These are phyloP conservation scores for Hanseniaspora meyeri DNA, from an alignment of 805 yeast species.

Conservation along the genomic window DNA sequence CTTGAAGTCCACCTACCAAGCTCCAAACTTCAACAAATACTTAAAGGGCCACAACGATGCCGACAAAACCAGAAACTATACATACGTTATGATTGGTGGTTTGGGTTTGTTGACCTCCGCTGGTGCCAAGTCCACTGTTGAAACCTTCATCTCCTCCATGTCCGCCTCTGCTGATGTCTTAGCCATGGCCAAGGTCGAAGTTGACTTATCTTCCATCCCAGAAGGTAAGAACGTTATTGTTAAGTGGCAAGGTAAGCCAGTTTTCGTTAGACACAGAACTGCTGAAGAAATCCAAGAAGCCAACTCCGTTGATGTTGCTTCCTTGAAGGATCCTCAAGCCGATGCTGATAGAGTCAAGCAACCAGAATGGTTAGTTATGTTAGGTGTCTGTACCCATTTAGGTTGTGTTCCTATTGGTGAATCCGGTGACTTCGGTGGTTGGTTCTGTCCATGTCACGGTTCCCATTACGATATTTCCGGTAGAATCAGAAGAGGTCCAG, in stretches of 20 bases:
- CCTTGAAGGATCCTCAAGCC: slow-evolving; percentile 86
- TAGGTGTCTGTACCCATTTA: slow-evolving; percentile 98
- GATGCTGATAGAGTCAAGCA: slow-evolving; percentile 89
- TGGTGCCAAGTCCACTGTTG: slow-evolving; percentile 92
- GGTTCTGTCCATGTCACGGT: slow-evolving; percentile 99
- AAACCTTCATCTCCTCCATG: slow-evolving; percentile 82
- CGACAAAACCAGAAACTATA: slow-evolving; percentile 71
- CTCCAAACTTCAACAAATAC: slow-evolving; percentile 79
- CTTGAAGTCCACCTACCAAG: slow-evolving; percentile 67
- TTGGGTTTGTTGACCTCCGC: slow-evolving; percentile 83
- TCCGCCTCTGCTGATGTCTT: slow-evolving; percentile 97
- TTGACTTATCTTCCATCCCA: slow-evolving; percentile 83
- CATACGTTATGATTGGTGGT: slow-evolving; percentile 96
- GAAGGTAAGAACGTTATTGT: slow-evolving; percentile 96
- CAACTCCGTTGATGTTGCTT: slow-evolving; percentile 58
- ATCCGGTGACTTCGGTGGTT: slow-evolving; percentile 98
- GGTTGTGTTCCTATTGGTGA: slow-evolving; percentile 99
- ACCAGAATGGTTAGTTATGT: slow-evolving; percentile 98
- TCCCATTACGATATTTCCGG: slow-evolving; percentile 99
- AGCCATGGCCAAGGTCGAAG: slow-evolving; percentile 99
- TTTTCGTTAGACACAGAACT: slow-evolving; percentile 98
- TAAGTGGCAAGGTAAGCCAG: slow-evolving; percentile 99
- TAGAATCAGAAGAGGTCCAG: slow-evolving; percentile 99
- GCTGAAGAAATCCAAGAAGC: slow-evolving; percentile 89
- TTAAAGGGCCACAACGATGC: slow-evolving; percentile 57